Evolutionary conservation across 139 green algal species (phyloP).

Genomic region (Chlamydomonas schloesseri): DNA sequence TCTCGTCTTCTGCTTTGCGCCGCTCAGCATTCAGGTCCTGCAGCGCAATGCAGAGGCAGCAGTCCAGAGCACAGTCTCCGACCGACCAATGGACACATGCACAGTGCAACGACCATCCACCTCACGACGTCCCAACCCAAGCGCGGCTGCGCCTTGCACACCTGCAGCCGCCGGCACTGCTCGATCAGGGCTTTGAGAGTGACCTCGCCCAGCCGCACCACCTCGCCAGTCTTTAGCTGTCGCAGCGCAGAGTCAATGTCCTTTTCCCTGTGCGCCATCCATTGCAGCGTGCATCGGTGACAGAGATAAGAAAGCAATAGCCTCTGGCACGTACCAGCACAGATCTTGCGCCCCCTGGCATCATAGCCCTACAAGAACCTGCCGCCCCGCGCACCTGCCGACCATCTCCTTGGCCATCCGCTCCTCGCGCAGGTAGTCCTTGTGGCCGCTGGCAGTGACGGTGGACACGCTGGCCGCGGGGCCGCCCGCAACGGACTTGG

Average conservation of each 20-base stretch:
- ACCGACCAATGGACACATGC: too few species aligned
- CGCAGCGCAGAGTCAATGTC: slow-evolving; percentile 30
- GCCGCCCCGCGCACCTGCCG: too few species aligned
- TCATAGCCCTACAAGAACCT: too few species aligned
- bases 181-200: slow-evolving; percentile 31
- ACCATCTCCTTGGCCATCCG: slow-evolving; percentile 49
- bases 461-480: not conserved
- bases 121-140: too few species aligned
- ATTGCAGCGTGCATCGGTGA: too few species aligned
- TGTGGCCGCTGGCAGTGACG: slow-evolving; percentile 16
- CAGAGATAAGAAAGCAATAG: not conserved
- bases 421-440: slow-evolving; percentile 55
- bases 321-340: not conserved
- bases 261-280: slow-evolving; percentile 6
- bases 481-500: not conserved
- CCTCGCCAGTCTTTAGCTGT: slow-evolving; percentile 27
- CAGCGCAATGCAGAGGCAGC: not conserved
- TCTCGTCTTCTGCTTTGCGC: slow-evolving; percentile 18
- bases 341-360: too few species aligned
- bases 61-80: too few species aligned
- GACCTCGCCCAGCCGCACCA: slow-evolving; percentile 19
- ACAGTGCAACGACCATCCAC: too few species aligned
- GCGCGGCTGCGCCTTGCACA: not conserved
- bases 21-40: slow-evolving; percentile 36
- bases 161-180: slow-evolving; percentile 41